Evolutionary conservation across 176 grass and related monocot species (phyloP).

Genomic region (Carex myosuroides): DNA sequence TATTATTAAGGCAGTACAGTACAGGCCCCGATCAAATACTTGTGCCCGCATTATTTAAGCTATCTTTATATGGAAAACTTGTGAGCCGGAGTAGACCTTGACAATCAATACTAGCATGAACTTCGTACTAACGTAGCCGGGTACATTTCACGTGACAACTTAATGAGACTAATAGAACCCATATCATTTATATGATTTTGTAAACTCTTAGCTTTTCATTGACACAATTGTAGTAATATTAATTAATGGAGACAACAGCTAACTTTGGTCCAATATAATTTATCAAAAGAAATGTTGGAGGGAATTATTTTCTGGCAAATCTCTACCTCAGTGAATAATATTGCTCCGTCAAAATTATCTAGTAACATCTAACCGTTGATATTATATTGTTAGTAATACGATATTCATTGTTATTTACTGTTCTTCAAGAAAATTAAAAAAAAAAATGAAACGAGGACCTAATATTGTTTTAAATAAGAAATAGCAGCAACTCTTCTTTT

Average conservation of each 20-base stretch:
- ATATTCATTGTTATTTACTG: no score
- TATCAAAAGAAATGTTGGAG: background rate
- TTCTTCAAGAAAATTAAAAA: no score
- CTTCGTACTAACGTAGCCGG: background rate
- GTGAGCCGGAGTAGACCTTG: no score
- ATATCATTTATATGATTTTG: background rate
- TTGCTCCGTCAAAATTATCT: background rate
- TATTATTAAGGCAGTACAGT: background rate
- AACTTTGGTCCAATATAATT: background rate
- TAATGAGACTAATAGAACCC: background rate
- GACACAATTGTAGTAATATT: background rate
- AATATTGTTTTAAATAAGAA: no score
- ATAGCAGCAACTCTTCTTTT: no score
- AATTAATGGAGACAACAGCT: background rate
- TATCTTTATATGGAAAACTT: no score
- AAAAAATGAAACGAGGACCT: no score
- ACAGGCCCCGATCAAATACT: background rate
- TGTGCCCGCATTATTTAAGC: background rate
- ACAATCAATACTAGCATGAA: no score
- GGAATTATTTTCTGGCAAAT: background rate
- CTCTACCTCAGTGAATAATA: background rate
- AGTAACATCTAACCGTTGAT: background rate
- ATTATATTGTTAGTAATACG: no score
- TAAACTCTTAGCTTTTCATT: background rate
- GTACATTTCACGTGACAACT: background rate